Evolutionary conservation across 2,329 filamentous ascomycete species (phyloP).

Genomic region (Aureobasidium sp.): DNA sequence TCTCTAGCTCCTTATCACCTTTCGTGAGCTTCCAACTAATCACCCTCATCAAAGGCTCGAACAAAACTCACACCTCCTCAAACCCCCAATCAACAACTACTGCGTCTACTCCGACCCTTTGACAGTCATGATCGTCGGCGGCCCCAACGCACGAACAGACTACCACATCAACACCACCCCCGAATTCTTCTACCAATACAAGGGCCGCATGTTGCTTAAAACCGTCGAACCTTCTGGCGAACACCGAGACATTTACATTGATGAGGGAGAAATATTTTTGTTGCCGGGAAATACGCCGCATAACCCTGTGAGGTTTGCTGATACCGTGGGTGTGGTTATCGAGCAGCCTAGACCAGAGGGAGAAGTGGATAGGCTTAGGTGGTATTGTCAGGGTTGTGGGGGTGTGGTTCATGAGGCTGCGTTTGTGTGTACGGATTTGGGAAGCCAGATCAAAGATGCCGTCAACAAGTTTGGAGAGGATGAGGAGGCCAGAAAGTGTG

Average conservation of each 20-base stretch:
- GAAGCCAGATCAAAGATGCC: conserved; percentile 87
- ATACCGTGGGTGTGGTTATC: conserved; percentile 89
- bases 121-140: conserved; percentile 90
- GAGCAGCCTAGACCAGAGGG: conserved; percentile 70
- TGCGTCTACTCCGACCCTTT: conserved; percentile 84
- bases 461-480: conserved; percentile 73
- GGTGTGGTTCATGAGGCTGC: conserved; percentile 73
- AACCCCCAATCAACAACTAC: conserved; percentile 95
- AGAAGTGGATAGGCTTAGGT: conserved; percentile 70
- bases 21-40: background rate
- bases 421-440: conserved; percentile 84
- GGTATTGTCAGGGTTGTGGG: conserved; percentile 74
- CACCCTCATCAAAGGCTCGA: conserved; percentile 57
- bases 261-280: conserved; percentile 89
- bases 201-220: conserved; percentile 87
- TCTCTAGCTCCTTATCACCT: background rate
- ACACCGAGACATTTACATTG: conserved; percentile 81
- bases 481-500: conserved; percentile 63
- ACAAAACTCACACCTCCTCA: conserved; percentile 82
- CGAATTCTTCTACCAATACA: conserved; percentile 98
- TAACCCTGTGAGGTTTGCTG: conserved; percentile 85
- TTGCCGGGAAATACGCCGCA: conserved; percentile 92
- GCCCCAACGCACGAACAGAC: conserved; percentile 90
- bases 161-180: conserved; percentile 97
- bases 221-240: conserved; percentile 59